phyloP scores from a whole-genome alignment of 768 basidiomycete species.

The Serendipita sp. region DNA sequence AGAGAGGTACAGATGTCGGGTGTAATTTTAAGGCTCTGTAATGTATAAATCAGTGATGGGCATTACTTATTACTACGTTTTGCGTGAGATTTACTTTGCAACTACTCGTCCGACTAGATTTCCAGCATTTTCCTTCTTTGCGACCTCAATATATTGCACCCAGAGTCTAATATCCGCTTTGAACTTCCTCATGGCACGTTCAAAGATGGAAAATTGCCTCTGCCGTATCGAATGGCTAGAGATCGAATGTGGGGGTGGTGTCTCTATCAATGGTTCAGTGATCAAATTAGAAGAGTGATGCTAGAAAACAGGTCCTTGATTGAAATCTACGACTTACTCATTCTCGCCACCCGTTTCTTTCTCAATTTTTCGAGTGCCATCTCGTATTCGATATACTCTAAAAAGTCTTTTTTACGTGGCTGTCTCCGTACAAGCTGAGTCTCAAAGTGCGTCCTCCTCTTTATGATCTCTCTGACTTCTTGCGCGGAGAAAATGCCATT shows the following conservation, averaged over 20 bases:
- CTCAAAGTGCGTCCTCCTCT: constrained; percentile 70
- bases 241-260: constrained; percentile 34
- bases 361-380: constrained; percentile 72
- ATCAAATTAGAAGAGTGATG: not conserved
- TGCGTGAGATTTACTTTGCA: constrained; percentile 40
- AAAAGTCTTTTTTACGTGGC: constrained; percentile 72
- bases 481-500: constrained; percentile 61
- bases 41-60: not conserved
- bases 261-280: not conserved
- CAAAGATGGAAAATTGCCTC: constrained; percentile 77
- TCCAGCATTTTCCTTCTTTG: constrained; percentile 61
- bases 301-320: not conserved
- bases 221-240: constrained; percentile 76
- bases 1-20: constrained; percentile 58
- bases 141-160: constrained; percentile 77
- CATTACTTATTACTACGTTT: not conserved
- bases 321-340: constrained; percentile 28
- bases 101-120: constrained; percentile 67
- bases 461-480: constrained; percentile 74
- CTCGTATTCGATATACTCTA: constrained; percentile 85
- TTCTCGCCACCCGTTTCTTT: constrained; percentile 51
- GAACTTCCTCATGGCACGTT: constrained; percentile 78
- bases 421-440: constrained; percentile 66
- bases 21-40: constrained; percentile 73
- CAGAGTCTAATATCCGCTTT: constrained; percentile 74